Evolutionary conservation across 2,329 filamentous ascomycete species (phyloP), one percentile per base, ranked within the genome.

Genomic region (Sporothrix globosa): DNA sequence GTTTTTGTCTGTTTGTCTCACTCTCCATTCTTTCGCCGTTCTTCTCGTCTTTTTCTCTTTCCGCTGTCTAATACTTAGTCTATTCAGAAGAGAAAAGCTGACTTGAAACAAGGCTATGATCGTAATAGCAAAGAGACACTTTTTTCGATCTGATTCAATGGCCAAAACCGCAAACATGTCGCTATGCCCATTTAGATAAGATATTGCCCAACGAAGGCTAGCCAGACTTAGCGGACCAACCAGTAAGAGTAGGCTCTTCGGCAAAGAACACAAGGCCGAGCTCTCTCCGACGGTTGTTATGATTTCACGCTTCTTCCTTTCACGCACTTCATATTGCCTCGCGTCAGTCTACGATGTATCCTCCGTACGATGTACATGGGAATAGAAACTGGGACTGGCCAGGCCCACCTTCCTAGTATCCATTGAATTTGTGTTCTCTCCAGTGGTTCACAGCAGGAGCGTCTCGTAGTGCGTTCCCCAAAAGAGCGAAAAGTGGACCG

Each of bases 1-100:
- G 56, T 41, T 24, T 44, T 3, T 14, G 21, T 41, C n/a, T 60
- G 56, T n/a, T 17, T 61, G 56, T 61, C 56, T 61, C 56, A 44
- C 56, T 24, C n/a, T 44, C 9, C 56, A 61, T 61, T 61, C 34
- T 61, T 61, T 44, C n/a, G 39, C n/a, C 11, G 27, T 53, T n/a
- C 21, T 61, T 61, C 19, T 54, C 11, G 14, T 61, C 19, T n/a
- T 60, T 39, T 5, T 19, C 4, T 21, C 6, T 58, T 58, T 58
- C 4, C 4, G 6, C 24, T 27, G 52, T 21, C 30, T n/a, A n/a
- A 19, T 21, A 19, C 9, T 24, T n/a, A 4, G 56, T 24, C 56
- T 17, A 10, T 34, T 34, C 7, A 56, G 14, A 3, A 19, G 53
- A 17, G 6, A 34, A 39, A 56, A 34, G 27, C 53, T n/a, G 53